These are phyloP conservation scores for Candida khao-thaluensis DNA, from an alignment of 805 yeast species.

Conservation along the genomic window DNA sequence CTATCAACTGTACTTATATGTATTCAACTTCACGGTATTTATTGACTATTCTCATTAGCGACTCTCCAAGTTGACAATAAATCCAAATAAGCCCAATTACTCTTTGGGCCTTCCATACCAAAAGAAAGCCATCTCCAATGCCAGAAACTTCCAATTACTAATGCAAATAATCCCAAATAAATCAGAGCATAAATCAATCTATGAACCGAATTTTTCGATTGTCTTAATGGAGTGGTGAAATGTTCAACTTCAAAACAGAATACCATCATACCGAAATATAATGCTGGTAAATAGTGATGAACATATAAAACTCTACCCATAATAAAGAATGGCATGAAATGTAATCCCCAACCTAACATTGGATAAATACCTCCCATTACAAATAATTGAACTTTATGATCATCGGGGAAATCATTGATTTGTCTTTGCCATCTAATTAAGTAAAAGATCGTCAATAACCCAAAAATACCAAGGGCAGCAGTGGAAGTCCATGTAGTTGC, in stretches of 20 bases:
- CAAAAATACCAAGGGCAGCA: conserved; percentile 53
- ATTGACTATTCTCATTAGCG: conserved; percentile 35
- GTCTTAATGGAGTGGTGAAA: conserved; percentile 30
- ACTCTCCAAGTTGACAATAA: conserved; percentile 43
- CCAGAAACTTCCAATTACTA: conserved; percentile 42
- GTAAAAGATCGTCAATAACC: conserved; percentile 42
- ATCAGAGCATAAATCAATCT: conserved; percentile 23
- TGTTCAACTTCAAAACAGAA: conserved; percentile 59
- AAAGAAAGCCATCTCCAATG: conserved; percentile 40
- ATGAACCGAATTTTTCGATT: conserved; percentile 13
- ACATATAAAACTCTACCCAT: conserved; percentile 98
- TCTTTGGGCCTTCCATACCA: conserved; percentile 47
- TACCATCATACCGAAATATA: conserved; percentile 87
- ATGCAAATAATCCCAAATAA: conserved; percentile 28
- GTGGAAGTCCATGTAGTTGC: conserved; percentile 69
- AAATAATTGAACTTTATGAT: conserved; percentile 49
- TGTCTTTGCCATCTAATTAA: conserved; percentile 73
- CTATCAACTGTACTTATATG: too few species aligned
- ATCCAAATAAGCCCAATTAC: conserved; percentile 38
- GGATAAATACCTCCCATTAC: conserved; percentile 79
- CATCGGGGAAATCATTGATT: conserved; percentile 47
- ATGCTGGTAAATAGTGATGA: conserved; percentile 94
- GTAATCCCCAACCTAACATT: conserved; percentile 86
- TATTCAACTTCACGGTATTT: too few species aligned
- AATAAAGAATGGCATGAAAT: conserved; percentile 80